Percentiles rank a stretch among this genome's conserved stretches.
Evolutionary conservation across 306 rosid genomes (phyloP).

Genomic region (Castanopsis chinensis): DNA sequence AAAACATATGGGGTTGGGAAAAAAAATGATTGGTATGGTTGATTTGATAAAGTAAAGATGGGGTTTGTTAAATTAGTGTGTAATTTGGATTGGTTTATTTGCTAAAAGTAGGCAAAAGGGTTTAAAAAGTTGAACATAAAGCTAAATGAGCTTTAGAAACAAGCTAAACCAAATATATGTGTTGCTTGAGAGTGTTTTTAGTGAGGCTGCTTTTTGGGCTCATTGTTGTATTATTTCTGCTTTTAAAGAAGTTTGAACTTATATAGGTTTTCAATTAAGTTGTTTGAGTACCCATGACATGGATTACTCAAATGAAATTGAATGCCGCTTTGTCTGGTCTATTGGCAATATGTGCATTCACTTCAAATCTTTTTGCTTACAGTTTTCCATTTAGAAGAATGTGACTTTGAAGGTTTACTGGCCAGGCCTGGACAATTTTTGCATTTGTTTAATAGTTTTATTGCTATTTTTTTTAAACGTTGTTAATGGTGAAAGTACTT

Average conservation of each 20-base stretch:
- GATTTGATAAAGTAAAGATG: slow-evolving; percentile 5
- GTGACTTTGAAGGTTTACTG: not conserved
- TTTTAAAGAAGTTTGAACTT: not conserved
- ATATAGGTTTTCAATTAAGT: not conserved
- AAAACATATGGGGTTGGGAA: not conserved
- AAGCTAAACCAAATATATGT: too few relatives aligned
- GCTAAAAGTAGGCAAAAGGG: too few relatives aligned
- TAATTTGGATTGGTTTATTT: too few relatives aligned
- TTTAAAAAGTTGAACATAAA: too few relatives aligned
- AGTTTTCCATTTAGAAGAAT: not conserved
- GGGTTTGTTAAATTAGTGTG: not conserved
- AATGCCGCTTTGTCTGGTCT: slow-evolving; percentile 15
- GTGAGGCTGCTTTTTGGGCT: too few relatives aligned
- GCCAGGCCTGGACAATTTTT: too few relatives aligned
- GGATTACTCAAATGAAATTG: not conserved
- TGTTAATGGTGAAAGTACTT: too few relatives aligned
- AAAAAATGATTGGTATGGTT: slow-evolving; percentile 2
- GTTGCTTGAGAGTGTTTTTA: too few relatives aligned
- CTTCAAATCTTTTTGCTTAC: not conserved
- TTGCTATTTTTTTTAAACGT: too few relatives aligned
- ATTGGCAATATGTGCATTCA: not conserved
- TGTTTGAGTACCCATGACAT: slow-evolving; percentile 6
- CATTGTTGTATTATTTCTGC: not conserved
- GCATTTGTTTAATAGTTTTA: too few relatives aligned
- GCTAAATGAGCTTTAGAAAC: too few relatives aligned